These are phyloP conservation scores for Stromatinia cepivora DNA, from an alignment of 2,329 filamentous ascomycete genomes.

Conservation along the genomic window DNA sequence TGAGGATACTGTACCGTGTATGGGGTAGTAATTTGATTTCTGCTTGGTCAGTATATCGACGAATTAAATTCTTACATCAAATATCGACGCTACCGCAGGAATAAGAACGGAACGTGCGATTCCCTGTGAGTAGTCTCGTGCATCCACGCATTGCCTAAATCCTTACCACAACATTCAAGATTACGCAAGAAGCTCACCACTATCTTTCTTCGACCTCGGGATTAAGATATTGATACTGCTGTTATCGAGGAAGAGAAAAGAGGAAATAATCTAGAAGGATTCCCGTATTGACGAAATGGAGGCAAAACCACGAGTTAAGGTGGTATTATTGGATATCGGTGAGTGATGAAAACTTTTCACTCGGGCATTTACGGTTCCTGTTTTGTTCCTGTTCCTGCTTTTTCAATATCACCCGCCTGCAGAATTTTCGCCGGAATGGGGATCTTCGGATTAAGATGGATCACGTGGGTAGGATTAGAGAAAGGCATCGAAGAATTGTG, in stretches of 20 bases:
- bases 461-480: slow-evolving; percentile 3
- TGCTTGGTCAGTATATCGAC: background rate
- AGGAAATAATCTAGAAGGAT: background rate
- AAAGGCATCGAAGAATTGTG: background rate
- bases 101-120: background rate
- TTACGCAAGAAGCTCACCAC: slow-evolving; percentile 14
- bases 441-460: slow-evolving; percentile 1
- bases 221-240: slow-evolving; percentile 2
- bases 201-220: slow-evolving; percentile 11
- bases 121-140: background rate
- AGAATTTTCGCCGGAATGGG: background rate
- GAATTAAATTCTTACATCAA: background rate
- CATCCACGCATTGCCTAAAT: slow-evolving; percentile 10
- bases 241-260: background rate
- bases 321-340: slow-evolving; percentile 42
- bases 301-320: slow-evolving; percentile 23
- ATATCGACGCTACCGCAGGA: background rate
- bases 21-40: background rate
- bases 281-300: slow-evolving; percentile 1
- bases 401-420: background rate
- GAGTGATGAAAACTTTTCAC: slow-evolving; percentile 25
- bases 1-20: too few relatives aligned
- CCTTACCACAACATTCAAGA: slow-evolving; percentile 2
- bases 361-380: background rate
- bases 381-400: slow-evolving; percentile 5